Base-by-base conservation (phyloP, 1,284 basidiomycete species). In the Calocybe gambosa region DNA sequence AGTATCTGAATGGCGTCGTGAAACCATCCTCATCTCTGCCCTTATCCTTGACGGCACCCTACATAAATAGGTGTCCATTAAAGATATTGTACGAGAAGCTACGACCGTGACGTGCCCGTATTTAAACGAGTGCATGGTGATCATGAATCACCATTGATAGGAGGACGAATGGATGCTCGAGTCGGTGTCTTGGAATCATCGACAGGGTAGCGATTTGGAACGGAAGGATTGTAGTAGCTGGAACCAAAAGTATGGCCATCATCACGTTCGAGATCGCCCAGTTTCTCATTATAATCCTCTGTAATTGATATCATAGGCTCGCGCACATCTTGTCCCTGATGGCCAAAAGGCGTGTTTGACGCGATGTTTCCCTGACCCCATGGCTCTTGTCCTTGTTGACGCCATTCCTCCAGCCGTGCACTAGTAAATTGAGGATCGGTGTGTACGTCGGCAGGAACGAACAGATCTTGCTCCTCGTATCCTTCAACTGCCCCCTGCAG, bases 391-490 rank as follows among this genome's bases (percentile, higher is more conserved):
- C 73, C 67, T 57, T 69, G 68, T 31, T 59, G 61, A 50, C 67
- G 53, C 64, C 69, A 68, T 52, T 65, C 58, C 28, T 57, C 53
- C 20, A 66, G 43, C 48, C 62, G 62, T 50, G 64, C 54, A 9
- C 56, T 50, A 41, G 58, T 62, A 39, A 67, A 58, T 44, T 67
- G 64, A 33, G 64, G 57, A 21, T 69, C 57, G 25, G 54, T 28
- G 48, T 64, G 67, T 34, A 64, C 58, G 55, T 87, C 82, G n/a
- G 82, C 85, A 21, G 85, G 86, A 19, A 86, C 80, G 55, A 87
- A 87, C 18, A 86, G 67, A 38, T 77, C 71, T 51, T 80, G 78
- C 42, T 79, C 74, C 55, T 85, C 79, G 51, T 71, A 75, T 47
- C 77, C 77, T 35, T 71, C 66, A 16, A 59, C 59, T 26, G 62